phyloP scores from a whole-genome alignment of 495 filamentous ascomycete species.

The Xylaria sp. region DNA sequence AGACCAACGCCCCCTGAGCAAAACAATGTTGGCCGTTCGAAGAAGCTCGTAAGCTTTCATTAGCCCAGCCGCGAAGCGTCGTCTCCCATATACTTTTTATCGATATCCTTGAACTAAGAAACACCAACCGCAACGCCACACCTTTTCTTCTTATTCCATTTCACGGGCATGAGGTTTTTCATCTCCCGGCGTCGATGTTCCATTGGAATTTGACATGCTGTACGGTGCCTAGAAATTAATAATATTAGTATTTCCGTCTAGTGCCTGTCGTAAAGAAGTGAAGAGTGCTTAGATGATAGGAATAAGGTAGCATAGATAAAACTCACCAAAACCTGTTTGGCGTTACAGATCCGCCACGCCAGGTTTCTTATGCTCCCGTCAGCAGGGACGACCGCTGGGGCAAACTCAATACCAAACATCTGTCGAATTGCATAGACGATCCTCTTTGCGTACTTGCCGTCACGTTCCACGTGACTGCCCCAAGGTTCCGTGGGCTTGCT shows the following conservation, averaged over 20 bases:
- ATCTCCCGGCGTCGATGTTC: conserved; percentile 58
- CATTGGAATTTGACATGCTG: conserved; percentile 67
- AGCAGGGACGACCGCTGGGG: conserved; percentile 88
- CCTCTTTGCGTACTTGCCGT: conserved; percentile 85
- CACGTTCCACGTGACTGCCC: conserved; percentile 79
- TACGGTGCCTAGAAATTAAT: conserved; percentile 61
- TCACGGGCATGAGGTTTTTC: conserved; percentile 39
- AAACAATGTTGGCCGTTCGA: not conserved
- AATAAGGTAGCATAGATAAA: not conserved
- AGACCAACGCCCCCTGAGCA: not conserved
- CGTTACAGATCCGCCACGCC: conserved; percentile 94
- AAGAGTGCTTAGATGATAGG: not conserved
- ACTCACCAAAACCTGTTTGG: conserved; percentile 91
- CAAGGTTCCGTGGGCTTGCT: conserved; percentile 80
- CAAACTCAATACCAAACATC: conserved; percentile 98
- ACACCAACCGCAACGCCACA: not conserved
- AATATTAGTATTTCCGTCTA: conserved; percentile 26
- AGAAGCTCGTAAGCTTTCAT: not conserved
- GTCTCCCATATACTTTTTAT: not conserved
- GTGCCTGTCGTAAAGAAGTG: not conserved
- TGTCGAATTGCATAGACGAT: conserved; percentile 93
- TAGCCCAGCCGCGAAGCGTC: not conserved
- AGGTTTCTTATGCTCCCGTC: conserved; percentile 92
- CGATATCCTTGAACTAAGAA: not conserved
- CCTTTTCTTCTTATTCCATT: not conserved